phyloP scores from a whole-genome alignment of 768 basidiomycete species.

The Leccinum subgranulosum region DNA sequence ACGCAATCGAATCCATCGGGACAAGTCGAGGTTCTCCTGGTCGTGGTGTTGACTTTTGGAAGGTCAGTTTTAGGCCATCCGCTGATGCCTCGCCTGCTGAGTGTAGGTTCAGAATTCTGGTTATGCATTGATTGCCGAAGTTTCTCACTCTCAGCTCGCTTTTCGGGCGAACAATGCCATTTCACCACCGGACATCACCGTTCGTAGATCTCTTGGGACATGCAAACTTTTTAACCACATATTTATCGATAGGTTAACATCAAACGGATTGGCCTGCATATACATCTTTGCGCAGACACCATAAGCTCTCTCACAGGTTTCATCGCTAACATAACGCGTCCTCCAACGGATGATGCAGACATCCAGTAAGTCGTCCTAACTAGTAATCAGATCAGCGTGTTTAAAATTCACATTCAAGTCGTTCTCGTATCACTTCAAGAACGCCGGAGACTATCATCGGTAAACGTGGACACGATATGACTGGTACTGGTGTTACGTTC shows the following conservation, averaged over 20 bases:
- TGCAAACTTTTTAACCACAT: constrained; percentile 1
- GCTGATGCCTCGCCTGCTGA: constrained; percentile 2
- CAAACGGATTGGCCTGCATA: constrained; percentile 47
- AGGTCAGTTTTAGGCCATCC: constrained; percentile 42
- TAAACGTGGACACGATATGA: constrained; percentile 21
- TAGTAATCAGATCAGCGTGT: neutral
- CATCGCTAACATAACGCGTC: constrained; percentile 46
- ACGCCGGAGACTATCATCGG: constrained; percentile 4
- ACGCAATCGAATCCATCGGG: constrained; percentile 21
- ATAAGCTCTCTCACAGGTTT: constrained; percentile 56
- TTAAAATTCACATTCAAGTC: constrained; percentile 7
- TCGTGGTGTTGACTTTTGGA: constrained; percentile 57
- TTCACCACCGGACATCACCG: constrained; percentile 36
- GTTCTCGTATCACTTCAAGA: constrained; percentile 3
- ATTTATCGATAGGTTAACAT: constrained; percentile 47
- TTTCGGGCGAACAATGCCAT: constrained; percentile 31
- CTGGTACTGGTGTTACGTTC: constrained; percentile 19
- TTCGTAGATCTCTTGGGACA: constrained; percentile 26
- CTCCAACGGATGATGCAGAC: constrained; percentile 34
- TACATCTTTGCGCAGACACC: constrained; percentile 81
- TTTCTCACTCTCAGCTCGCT: constrained; percentile 47
- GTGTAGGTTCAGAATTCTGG: constrained; percentile 45
- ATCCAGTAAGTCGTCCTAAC: constrained; percentile 21
- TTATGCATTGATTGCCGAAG: constrained; percentile 65
- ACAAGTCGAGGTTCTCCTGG: constrained; percentile 17